phyloP scores from a whole-genome alignment of 106 monocot genomes.

The Apostasia ramifera region DNA sequence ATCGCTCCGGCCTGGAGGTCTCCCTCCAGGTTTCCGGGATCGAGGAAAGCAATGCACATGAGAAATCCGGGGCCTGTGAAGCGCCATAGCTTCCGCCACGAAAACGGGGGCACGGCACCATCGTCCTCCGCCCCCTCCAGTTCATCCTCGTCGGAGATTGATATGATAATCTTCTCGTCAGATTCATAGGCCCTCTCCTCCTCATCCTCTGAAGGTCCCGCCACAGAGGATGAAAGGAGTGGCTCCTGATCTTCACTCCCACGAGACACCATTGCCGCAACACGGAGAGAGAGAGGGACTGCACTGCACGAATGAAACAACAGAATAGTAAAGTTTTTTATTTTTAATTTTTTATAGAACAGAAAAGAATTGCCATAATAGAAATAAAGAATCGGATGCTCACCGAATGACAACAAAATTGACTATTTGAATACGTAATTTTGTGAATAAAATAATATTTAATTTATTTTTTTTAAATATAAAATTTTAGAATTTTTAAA shows the following conservation, averaged over 20 bases:
- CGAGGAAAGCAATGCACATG: slow-evolving; percentile 75
- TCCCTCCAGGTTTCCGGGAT: slow-evolving; percentile 74
- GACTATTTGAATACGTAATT: too few species aligned
- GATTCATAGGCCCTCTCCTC: slow-evolving; percentile 58
- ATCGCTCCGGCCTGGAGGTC: slow-evolving; percentile 75
- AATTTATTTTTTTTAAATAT: too few species aligned
- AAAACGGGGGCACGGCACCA: slow-evolving; percentile 29
- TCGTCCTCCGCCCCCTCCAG: not conserved
- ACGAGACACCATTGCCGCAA: not conserved
- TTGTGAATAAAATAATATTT: too few species aligned
- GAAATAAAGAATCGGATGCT: too few species aligned
- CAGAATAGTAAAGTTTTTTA: too few species aligned
- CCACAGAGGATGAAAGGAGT: not conserved
- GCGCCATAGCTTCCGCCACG: slow-evolving; percentile 63
- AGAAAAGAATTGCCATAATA: too few species aligned
- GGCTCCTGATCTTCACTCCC: not conserved
- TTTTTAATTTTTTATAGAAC: too few species aligned
- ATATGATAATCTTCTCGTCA: slow-evolving; percentile 44
- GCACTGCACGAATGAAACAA: too few species aligned
- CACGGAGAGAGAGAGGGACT: too few species aligned
- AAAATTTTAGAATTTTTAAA: too few species aligned
- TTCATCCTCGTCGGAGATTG: slow-evolving; percentile 14
- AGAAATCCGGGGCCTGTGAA: slow-evolving; percentile 75
- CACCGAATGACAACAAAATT: too few species aligned
- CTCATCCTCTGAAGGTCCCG: slow-evolving; percentile 1